Evolutionary conservation across 306 rosid genomes (phyloP).

Genomic region (Prunus kanzakura): DNA sequence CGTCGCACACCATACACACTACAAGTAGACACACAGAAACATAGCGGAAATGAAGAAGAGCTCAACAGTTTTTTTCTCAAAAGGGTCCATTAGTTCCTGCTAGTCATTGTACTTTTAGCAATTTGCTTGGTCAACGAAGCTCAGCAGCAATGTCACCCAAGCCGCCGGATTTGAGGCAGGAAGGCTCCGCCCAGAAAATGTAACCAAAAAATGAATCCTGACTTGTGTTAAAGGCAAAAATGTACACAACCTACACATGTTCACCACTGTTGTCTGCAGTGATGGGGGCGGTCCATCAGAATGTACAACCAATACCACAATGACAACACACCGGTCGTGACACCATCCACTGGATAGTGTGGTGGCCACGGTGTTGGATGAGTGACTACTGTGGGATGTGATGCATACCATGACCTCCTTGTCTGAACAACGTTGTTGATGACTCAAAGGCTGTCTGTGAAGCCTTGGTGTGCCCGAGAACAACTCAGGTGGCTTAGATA

Average conservation of each 20-base stretch:
- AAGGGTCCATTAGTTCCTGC: not conserved
- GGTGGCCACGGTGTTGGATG: constrained; percentile 48
- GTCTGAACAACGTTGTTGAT: not conserved
- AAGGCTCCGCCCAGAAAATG: constrained; percentile 25
- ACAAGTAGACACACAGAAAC: not conserved
- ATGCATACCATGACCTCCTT: constrained; percentile 31
- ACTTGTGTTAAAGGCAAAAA: constrained; percentile 29
- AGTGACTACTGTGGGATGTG: constrained; percentile 43
- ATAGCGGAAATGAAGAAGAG: not conserved
- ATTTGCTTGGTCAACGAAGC: not conserved
- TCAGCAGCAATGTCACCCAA: not conserved
- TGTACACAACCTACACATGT: constrained; percentile 32
- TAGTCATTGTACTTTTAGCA: constrained; percentile 6
- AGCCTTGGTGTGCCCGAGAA: constrained; percentile 5
- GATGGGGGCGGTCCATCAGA: constrained; percentile 34
- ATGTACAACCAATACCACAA: constrained; percentile 33
- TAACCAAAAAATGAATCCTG: constrained; percentile 29
- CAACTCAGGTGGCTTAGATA: constrained; percentile 3
- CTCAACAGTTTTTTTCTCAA: not conserved
- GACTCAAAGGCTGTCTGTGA: constrained; percentile 22
- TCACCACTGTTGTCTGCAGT: constrained; percentile 24
- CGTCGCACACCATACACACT: too few species aligned
- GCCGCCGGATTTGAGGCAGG: not conserved
- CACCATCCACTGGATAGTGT: constrained; percentile 34
- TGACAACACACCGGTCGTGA: constrained; percentile 20